phyloP scores from a whole-genome alignment of 208 protist species.

The Trypanosoma vivax region DNA sequence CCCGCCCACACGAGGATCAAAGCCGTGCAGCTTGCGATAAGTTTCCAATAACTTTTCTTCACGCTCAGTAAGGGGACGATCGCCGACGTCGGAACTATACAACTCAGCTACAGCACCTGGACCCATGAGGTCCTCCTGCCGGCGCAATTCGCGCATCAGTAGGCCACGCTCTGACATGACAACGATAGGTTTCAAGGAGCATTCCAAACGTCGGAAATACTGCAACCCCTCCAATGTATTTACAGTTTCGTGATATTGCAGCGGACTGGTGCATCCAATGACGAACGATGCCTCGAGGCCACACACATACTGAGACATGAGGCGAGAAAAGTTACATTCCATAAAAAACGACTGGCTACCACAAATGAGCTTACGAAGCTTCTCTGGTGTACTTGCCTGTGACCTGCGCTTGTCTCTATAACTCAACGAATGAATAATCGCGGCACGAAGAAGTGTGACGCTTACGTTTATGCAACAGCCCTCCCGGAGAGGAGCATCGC shows the following conservation, averaged over 20 bases:
- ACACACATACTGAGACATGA: slow-evolving; percentile 84
- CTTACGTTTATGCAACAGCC: slow-evolving; percentile 79
- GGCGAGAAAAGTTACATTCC: slow-evolving; percentile 85
- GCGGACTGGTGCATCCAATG: slow-evolving; percentile 69
- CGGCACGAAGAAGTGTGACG: slow-evolving; percentile 69
- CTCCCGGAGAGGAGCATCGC: slow-evolving; percentile 39
- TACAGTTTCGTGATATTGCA: slow-evolving; percentile 69
- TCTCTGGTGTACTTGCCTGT: slow-evolving; percentile 31
- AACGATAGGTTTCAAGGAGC: slow-evolving; percentile 48
- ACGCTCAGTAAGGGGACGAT: slow-evolving; percentile 75
- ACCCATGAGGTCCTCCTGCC: slow-evolving; percentile 52
- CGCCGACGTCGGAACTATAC: slow-evolving; percentile 35
- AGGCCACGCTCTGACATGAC: slow-evolving; percentile 67
- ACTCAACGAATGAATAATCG: slow-evolving; percentile 79
- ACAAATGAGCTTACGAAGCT: slow-evolving; percentile 64
- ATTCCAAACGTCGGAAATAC: slow-evolving; percentile 61
- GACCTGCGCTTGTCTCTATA: slow-evolving; percentile 46
- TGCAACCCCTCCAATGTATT: slow-evolving; percentile 85
- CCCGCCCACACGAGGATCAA: slow-evolving; percentile 12
- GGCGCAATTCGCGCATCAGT: slow-evolving; percentile 56
- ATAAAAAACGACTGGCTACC: slow-evolving; percentile 87
- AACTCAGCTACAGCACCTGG: slow-evolving; percentile 43
- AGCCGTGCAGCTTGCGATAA: slow-evolving; percentile 33
- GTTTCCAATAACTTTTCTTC: slow-evolving; percentile 74
- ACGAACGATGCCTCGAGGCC: slow-evolving; percentile 83